Evolutionary conservation across 805 yeast genomes (phyloP).

Genomic region (Myxozyma geophila): DNA sequence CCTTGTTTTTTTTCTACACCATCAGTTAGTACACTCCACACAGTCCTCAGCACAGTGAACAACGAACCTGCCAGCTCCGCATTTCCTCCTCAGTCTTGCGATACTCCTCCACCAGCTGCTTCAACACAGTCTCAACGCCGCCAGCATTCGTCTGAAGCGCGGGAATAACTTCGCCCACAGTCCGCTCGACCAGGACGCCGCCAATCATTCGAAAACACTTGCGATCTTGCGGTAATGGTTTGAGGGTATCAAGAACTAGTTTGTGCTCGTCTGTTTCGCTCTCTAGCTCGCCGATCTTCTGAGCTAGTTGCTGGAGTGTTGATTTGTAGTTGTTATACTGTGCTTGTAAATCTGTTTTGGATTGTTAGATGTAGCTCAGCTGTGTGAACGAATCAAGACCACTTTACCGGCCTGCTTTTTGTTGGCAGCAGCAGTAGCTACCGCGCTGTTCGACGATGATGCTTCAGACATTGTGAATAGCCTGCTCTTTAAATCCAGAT

Average conservation of each 20-base stretch:
- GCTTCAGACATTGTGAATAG: not conserved
- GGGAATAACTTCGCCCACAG: conserved; percentile 75
- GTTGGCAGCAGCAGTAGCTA: conserved; percentile 18
- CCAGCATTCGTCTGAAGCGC: conserved; percentile 60
- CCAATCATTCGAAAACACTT: conserved; percentile 93
- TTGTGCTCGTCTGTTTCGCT: conserved; percentile 51
- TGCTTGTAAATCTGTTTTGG: conserved; percentile 44
- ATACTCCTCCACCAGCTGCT: conserved; percentile 49
- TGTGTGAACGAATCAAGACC: not conserved
- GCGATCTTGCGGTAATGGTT: conserved; percentile 59
- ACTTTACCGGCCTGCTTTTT: conserved; percentile 29
- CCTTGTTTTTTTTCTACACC: conserved; percentile 50
- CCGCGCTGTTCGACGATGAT: conserved; percentile 14
- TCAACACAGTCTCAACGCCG: conserved; percentile 50
- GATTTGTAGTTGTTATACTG: conserved; percentile 50
- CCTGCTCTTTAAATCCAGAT: too few species aligned
- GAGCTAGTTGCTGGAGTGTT: conserved; percentile 44
- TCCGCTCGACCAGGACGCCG: conserved; percentile 83
- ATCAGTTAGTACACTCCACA: not conserved
- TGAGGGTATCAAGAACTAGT: conserved; percentile 63
- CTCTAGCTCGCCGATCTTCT: conserved; percentile 50
- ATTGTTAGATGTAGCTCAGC: not conserved
- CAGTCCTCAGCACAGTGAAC: not conserved
- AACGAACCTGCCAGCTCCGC: conserved; percentile 52
- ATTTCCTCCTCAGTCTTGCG: conserved; percentile 50